Evolutionary conservation across 202 grass and related monocot species (phyloP), one percentile per base, ranked within the genome.

Genomic region (Tripidium arundinaceum): DNA sequence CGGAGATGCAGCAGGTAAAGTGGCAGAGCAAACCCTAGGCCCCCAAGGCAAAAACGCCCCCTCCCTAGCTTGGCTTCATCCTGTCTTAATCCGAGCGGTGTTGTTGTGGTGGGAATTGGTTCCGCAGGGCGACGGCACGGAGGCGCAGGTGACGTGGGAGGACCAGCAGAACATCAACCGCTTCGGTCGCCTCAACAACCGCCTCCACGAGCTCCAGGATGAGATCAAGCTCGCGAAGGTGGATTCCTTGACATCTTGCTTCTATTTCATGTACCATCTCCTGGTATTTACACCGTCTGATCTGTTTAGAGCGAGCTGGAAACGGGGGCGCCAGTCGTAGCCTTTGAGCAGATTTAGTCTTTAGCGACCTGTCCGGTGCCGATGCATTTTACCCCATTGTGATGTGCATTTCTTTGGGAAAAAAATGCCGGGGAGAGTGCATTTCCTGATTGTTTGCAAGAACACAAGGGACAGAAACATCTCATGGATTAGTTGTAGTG

Each of bases 91-190:
- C 71, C 41, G 50, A 31, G 57, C 0, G 49, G 38, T n/a, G 77
- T 38, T 27, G 14, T 47, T 22, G 38, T 24, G 27, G 12, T 28
- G 75, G 74, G 27, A 24, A 2, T 11, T 76, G 5, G 39, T 59
- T 45, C 33, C 58, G 70, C 81, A 99, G 92, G 96, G 96, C 26
- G 92, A 90, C 14, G 89, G 92, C 54, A 80, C 92, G 85, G 96
- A 99, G 88, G 87, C 92, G 39, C 92, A 96, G 77, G 96, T 99
- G 60, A 96, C 96, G 36, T 99, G 96, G 96, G 96, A 99, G 42
- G 96, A 99, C 88, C 96, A 99, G 85, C 92, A 98, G 76, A 98
- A 95, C 75, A 98, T 98, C 75, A 98, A 98, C 84, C 84, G 84
- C 43, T 98, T 98, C 31, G 96, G 96, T 54, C 89, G 96, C 63